These are phyloP conservation scores for Myochromella boudieri DNA, from an alignment of 768 basidiomycete species.

Conservation along the genomic window DNA sequence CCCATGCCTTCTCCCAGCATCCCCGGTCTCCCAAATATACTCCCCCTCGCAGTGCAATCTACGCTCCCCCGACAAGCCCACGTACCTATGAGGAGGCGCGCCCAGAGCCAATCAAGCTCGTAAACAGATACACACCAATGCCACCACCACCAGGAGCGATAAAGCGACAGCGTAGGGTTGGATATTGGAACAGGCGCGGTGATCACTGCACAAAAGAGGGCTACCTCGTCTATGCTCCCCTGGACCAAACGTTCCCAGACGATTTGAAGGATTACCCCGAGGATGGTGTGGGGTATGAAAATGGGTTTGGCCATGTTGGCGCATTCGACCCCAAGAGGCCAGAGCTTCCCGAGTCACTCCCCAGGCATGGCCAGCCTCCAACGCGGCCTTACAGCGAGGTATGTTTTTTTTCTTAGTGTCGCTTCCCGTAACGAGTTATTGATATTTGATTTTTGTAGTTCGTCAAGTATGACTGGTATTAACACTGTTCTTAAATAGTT, in stretches of 20 bases:
- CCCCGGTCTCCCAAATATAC: conserved; percentile 6
- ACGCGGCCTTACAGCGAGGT: conserved; percentile 56
- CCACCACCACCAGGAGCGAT: conserved; percentile 27
- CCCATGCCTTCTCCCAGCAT: conserved; percentile 1
- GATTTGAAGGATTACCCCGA: conserved; percentile 64
- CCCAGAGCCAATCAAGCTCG: conserved; percentile 10
- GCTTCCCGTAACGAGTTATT: background rate
- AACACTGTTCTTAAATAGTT: no score
- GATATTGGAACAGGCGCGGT: conserved; percentile 76
- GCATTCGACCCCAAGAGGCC: conserved; percentile 43
- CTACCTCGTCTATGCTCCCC: conserved; percentile 69
- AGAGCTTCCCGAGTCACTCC: conserved; percentile 63
- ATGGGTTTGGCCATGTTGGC: conserved; percentile 47
- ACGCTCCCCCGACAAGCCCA: conserved; percentile 6
- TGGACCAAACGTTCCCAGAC: conserved; percentile 49
- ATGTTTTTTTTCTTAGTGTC: conserved; percentile 20
- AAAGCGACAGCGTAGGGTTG: conserved; percentile 41
- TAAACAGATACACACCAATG: conserved; percentile 15
- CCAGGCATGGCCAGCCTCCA: conserved; percentile 54
- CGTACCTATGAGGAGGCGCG: conserved; percentile 14
- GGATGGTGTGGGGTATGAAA: conserved; percentile 52
- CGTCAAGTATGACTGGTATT: conserved; percentile 30
- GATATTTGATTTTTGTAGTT: conserved; percentile 29
- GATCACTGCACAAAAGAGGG: conserved; percentile 60
- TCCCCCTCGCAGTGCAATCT: conserved; percentile 2